Conservation (phyloP, 2,329 filamentous ascomycete species). For the Claviceps humidiphila region DNA sequence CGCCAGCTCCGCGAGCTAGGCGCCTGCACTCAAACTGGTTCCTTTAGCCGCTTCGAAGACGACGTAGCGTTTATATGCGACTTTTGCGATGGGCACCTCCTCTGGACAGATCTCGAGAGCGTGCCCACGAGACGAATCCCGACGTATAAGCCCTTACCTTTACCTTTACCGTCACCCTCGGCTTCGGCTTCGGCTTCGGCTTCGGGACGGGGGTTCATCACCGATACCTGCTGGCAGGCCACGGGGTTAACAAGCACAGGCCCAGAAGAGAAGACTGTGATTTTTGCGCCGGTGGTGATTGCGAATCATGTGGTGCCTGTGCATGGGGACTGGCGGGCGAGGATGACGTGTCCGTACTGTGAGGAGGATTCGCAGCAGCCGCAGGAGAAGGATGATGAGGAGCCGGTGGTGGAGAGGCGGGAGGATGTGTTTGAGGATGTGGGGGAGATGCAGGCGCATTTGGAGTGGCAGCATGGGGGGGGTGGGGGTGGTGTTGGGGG, state of each 20-base stretch:
- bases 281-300: conserved; percentile 44
- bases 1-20: conserved; percentile 34
- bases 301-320: conserved; percentile 42
- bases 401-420: conserved; percentile 31
- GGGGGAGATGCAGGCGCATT: conserved; percentile 36
- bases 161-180: no score
- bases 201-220: not conserved
- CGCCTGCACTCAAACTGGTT: conserved; percentile 38
- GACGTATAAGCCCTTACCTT: conserved; percentile 11
- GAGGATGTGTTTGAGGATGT: conserved; percentile 39
- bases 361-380: conserved; percentile 35
- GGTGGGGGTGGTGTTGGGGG: conserved; percentile 21
- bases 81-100: conserved; percentile 46
- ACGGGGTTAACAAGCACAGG: conserved; percentile 27
- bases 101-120: conserved; percentile 42
- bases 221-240: conserved; percentile 38
- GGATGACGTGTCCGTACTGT: conserved; percentile 42
- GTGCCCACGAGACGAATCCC: conserved; percentile 34
- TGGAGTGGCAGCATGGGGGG: conserved; percentile 41
- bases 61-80: conserved; percentile 48
- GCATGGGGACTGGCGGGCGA: conserved; percentile 37
- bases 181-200: no score
- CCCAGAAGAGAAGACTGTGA: conserved; percentile 33
- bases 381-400: conserved; percentile 34
- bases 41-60: conserved; percentile 40